A percentile compares a stretch with the other conserved stretches of the same genome.
phyloP scores from a whole-genome alignment of 2,329 filamentous ascomycete genomes.

The Pseudogymnoascus sp. region DNA sequence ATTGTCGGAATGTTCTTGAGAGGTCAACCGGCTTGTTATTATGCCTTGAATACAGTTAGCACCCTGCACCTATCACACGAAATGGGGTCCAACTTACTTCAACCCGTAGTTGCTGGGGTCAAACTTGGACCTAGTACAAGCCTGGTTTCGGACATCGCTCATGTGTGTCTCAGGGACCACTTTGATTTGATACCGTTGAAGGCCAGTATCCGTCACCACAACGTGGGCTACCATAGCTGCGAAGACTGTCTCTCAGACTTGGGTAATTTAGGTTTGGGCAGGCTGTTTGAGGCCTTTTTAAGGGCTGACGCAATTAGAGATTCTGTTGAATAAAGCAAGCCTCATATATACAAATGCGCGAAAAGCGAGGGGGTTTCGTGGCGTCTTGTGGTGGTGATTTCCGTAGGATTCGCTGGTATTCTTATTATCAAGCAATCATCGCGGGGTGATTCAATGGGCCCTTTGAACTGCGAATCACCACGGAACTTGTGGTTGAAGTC shows the following conservation, averaged over 20 bases:
- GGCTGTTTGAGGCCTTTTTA: neutral
- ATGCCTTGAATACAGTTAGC: conserved; percentile 43
- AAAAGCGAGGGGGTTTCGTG: neutral
- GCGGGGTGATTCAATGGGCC: conserved; percentile 21
- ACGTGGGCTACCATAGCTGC: conserved; percentile 75
- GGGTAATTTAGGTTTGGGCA: neutral
- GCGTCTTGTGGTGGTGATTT: conserved; percentile 13
- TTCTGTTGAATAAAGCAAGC: neutral
- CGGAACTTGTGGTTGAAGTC: neutral
- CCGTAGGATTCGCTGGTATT: conserved; percentile 23
- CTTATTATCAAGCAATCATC: conserved; percentile 21
- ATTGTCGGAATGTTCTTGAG: conserved; percentile 73
- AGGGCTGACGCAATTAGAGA: neutral
- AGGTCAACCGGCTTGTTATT: conserved; percentile 83
- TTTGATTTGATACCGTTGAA: conserved; percentile 73
- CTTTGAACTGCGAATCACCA: neutral
- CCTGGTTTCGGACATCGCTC: conserved; percentile 78
- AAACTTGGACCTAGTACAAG: conserved; percentile 64
- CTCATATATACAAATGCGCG: neutral
- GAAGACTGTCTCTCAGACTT: neutral
- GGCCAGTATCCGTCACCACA: conserved; percentile 73
- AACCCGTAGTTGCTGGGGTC: conserved; percentile 66
- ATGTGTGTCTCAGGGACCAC: conserved; percentile 74
- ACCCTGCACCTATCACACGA: neutral
- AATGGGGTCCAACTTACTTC: conserved; percentile 51